Evolutionary conservation across 202 grass and related monocot genomes (phyloP).

Genomic region (Setaria italica): DNA sequence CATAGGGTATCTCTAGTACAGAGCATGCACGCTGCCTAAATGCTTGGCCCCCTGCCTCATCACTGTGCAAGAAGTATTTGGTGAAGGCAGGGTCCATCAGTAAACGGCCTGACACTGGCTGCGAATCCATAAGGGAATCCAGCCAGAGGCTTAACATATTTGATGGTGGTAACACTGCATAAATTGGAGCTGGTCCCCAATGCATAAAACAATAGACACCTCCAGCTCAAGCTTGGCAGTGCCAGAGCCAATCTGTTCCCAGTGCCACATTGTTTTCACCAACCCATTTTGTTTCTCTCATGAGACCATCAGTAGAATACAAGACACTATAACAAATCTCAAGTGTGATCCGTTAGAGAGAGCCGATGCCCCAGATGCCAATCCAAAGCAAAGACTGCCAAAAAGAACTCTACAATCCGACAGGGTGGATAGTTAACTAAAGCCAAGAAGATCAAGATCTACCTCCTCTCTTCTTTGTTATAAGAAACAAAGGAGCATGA

Average conservation of each 20-base stretch:
- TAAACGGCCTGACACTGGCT: slow-evolving; percentile 10
- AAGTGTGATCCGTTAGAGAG: slow-evolving; percentile 10
- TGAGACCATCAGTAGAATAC: slow-evolving; percentile 8
- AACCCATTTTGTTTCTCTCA: slow-evolving; percentile 7
- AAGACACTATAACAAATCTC: not conserved
- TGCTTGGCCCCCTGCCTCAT: slow-evolving; percentile 7
- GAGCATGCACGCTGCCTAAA: not conserved
- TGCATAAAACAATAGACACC: not conserved
- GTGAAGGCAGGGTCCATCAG: slow-evolving; percentile 12
- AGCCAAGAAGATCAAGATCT: slow-evolving; percentile 41
- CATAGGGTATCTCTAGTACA: not conserved
- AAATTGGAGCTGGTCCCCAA: slow-evolving; percentile 8
- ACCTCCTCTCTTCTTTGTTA: slow-evolving; percentile 7
- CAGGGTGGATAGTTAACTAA: slow-evolving; percentile 20
- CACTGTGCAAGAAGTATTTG: slow-evolving; percentile 19
- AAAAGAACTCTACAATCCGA: slow-evolving; percentile 19
- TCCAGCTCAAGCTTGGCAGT: not conserved
- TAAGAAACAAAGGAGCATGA: slow-evolving; percentile 31
- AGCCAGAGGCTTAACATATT: slow-evolving; percentile 2
- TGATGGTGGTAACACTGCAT: not conserved
- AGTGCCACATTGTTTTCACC: not conserved
- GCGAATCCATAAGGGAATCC: slow-evolving; percentile 15
- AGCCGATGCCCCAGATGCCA: slow-evolving; percentile 6
- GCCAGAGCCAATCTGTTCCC: not conserved
- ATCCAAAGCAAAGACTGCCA: slow-evolving; percentile 28